Percentiles rank a stretch among this genome's conserved stretches.
phyloP scores from a whole-genome alignment of 495 filamentous ascomycete genomes.

The Aspergillus funiculosus region DNA sequence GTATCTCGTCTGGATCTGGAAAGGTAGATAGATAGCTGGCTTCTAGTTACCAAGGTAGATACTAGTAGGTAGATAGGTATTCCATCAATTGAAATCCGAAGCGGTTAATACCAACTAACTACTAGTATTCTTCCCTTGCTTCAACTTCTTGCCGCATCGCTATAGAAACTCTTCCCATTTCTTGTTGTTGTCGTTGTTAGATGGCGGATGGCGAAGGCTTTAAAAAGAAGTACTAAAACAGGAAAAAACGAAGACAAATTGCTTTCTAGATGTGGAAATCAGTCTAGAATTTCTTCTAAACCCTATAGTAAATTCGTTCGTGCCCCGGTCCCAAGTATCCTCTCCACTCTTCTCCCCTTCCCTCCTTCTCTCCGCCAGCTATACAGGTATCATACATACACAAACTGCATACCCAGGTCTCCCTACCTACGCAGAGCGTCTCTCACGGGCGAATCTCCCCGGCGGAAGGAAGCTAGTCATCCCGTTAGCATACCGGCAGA shows the following conservation, averaged over 20 bases:
- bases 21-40: not conserved
- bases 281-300: slow-evolving; percentile 24
- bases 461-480: slow-evolving; percentile 43
- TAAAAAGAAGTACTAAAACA: not conserved
- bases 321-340: too few species aligned
- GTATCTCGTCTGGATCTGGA: not conserved
- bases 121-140: too few species aligned
- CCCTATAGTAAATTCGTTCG: slow-evolving; percentile 10
- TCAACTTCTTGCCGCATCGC: too few species aligned
- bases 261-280: not conserved
- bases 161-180: too few species aligned
- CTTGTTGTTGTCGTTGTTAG: too few species aligned
- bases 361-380: slow-evolving; percentile 23
- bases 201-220: too few species aligned
- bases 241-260: not conserved
- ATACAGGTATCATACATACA: slow-evolving; percentile 46
- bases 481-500: slow-evolving; percentile 10
- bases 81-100: not conserved
- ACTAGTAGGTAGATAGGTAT: not conserved
- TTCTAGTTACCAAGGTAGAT: not conserved
- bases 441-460: slow-evolving; percentile 41
- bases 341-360: too few species aligned
- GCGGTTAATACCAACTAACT: too few species aligned
- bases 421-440: slow-evolving; percentile 42
- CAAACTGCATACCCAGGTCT: slow-evolving; percentile 13